Base-by-base conservation (phyloP, 2,329 filamentous ascomycete genomes). In the Fusarium globosum region DNA sequence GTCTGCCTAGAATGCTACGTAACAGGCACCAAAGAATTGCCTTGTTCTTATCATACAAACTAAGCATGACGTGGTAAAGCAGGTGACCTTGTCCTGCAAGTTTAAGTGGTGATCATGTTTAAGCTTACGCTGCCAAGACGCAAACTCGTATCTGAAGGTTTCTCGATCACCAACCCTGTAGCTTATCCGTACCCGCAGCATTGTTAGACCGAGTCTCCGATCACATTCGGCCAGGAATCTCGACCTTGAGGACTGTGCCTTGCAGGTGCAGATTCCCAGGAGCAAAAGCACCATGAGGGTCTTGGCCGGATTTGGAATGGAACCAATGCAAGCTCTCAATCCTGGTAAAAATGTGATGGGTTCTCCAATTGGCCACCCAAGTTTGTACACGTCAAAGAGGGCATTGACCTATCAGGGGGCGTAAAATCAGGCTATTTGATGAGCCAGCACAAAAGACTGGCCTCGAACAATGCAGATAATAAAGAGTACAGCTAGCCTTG, bases 71-170 rank as follows among this genome's bases (percentile, higher is more conserved):
- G 41, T 42, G 28, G 18, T 55, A 6, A 36, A 14, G n/a, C 48
- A 41, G 36, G 48, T 41, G 46, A 35, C 11, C 10, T 30, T 9
- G 26, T 39, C 15, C 18, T 35, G 21, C 20, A 45, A 23, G 51
- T 21, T n/a, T 39, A 26, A 46, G 41, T 57, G 36, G 41, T n/a
- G n/a, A 45, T 35, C 11, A 21, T 56, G 21, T 51, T 65, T 52
- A 57, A 69, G 59, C 59, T 68, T 69, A 69, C 61, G 36, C 26
- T 43, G 59, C 65, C 65, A 69, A 69, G 67, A 46, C 20, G 5
- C 36, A 65, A 39, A 13, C 65, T 65, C 51, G 65, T 65, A 69
- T 53, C 16, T 33, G 7, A n/a, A n/a, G 11, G 16, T 36, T 42
- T 8, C 11, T n/a, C 21, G 23, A 23, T 23, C n/a, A 28, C 7